Evolutionary conservation across 805 yeast species (phyloP).

Genomic region (Lipomyces japonicus): DNA sequence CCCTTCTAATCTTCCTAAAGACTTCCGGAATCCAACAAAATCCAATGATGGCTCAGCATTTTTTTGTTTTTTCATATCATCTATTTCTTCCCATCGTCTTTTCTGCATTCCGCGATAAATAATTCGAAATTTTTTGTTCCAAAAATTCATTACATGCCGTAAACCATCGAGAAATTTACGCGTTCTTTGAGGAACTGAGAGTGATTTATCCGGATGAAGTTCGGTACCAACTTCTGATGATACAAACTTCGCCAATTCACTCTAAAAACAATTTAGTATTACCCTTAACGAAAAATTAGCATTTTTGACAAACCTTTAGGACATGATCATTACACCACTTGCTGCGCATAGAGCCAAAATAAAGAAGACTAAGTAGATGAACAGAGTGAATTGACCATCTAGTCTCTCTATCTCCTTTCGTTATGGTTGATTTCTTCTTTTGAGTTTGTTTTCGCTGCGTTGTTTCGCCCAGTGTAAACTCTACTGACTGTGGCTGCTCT

Average conservation of each 20-base stretch:
- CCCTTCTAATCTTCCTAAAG: slow-evolving; percentile 44
- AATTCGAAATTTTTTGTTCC: slow-evolving; percentile 55
- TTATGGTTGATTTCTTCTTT: slow-evolving; percentile 7
- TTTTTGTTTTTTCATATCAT: slow-evolving; percentile 27
- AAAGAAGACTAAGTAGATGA: slow-evolving; percentile 54
- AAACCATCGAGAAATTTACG: slow-evolving; percentile 73
- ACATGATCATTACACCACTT: slow-evolving; percentile 59
- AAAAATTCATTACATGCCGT: slow-evolving; percentile 59
- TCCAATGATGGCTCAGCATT: slow-evolving; percentile 19
- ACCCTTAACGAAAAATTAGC: background rate
- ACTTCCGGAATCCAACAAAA: slow-evolving; percentile 10
- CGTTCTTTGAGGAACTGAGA: slow-evolving; percentile 45
- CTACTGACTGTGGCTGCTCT: slow-evolving; percentile 16
- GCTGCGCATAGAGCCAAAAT: slow-evolving; percentile 68
- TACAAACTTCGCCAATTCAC: slow-evolving; percentile 44
- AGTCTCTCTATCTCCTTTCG: slow-evolving; percentile 28
- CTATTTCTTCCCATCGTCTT: slow-evolving; percentile 50
- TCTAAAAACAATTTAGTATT: slow-evolving; percentile 37
- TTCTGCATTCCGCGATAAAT: slow-evolving; percentile 41
- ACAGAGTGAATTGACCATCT: slow-evolving; percentile 58
- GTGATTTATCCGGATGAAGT: slow-evolving; percentile 47
- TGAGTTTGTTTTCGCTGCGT: background rate
- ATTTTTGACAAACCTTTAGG: slow-evolving; percentile 7
- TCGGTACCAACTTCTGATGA: slow-evolving; percentile 48
- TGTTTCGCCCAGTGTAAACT: slow-evolving; percentile 19